Percentiles rank a stretch among this genome's conserved stretches.
phyloP scores from a whole-genome alignment of 495 filamentous ascomycete genomes.

The Aspergillus campestris region DNA sequence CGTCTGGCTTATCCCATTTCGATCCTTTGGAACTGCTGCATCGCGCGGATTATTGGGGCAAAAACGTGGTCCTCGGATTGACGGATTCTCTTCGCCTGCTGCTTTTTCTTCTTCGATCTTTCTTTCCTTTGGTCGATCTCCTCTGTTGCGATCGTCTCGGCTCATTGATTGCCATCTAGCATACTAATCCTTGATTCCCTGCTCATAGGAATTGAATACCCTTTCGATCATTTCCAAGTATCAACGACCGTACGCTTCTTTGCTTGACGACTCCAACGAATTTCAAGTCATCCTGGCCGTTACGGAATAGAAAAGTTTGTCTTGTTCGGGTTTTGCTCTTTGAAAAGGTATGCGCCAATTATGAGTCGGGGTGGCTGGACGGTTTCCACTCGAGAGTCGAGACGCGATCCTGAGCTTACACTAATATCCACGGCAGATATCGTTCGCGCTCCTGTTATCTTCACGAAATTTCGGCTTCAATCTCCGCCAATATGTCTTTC shows the following conservation, averaged over 20 bases:
- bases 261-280: constrained; percentile 39
- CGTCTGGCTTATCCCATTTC: background rate
- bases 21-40: no score
- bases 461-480: constrained; percentile 19
- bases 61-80: no score
- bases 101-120: background rate
- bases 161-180: background rate
- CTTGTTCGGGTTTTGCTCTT: constrained; percentile 14
- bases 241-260: constrained; percentile 32
- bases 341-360: constrained; percentile 12
- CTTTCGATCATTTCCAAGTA: constrained; percentile 25
- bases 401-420: background rate
- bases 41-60: no score
- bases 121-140: background rate
- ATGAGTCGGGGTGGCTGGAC: background rate
- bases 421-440: constrained; percentile 9
- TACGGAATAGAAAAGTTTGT: constrained; percentile 22
- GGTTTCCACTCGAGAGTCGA: background rate
- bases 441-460: constrained; percentile 9
- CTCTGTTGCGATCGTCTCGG: background rate
- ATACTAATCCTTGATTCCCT: background rate
- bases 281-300: constrained; percentile 27
- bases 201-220: constrained; percentile 11
- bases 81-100: background rate
- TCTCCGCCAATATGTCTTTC: constrained; percentile 42